A percentile compares a stretch with the other conserved stretches of the same genome.
These are phyloP conservation scores for Nicotiana sylvestris DNA, from an alignment of 257 asterid species.

Conservation along the genomic window DNA sequence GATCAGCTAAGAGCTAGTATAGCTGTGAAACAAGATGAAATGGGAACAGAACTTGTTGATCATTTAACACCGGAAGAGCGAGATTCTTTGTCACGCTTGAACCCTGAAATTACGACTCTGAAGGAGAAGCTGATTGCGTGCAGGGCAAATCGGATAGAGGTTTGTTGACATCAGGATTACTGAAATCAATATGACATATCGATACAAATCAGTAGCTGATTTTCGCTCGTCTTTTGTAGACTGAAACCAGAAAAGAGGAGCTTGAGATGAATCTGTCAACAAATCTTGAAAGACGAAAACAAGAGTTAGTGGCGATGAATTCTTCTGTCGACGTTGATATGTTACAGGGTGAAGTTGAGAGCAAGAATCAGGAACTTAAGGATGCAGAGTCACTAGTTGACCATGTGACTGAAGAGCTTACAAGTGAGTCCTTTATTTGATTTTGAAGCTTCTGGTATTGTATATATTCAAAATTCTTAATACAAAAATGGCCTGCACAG, in stretches of 20 bases:
- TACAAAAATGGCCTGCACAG: constrained; percentile 32
- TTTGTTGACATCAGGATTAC: constrained; percentile 25
- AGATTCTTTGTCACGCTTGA: constrained; percentile 71
- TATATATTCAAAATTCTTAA: not conserved
- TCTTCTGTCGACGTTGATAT: constrained; percentile 60
- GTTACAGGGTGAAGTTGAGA: constrained; percentile 71
- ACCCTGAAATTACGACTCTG: constrained; percentile 81
- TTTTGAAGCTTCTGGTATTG: constrained; percentile 14
- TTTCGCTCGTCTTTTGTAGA: constrained; percentile 35
- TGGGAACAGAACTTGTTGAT: constrained; percentile 96
- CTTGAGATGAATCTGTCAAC: constrained; percentile 96
- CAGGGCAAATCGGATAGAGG: constrained; percentile 90
- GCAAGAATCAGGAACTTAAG: constrained; percentile 69
- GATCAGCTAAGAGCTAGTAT: constrained; percentile 84
- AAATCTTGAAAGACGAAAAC: constrained; percentile 88
- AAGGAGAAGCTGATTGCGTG: constrained; percentile 70
- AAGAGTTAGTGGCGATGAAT: constrained; percentile 84
- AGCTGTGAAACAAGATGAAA: constrained; percentile 75
- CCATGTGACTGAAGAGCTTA: constrained; percentile 60
- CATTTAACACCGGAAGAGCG: constrained; percentile 92
- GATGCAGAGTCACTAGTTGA: constrained; percentile 60
- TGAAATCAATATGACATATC: not conserved
- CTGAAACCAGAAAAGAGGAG: constrained; percentile 89
- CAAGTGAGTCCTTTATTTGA: constrained; percentile 39
- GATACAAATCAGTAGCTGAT: not conserved